Base-by-base conservation (phyloP, 176 grass and related monocot species). In the Chrysopogon serrulatus region DNA sequence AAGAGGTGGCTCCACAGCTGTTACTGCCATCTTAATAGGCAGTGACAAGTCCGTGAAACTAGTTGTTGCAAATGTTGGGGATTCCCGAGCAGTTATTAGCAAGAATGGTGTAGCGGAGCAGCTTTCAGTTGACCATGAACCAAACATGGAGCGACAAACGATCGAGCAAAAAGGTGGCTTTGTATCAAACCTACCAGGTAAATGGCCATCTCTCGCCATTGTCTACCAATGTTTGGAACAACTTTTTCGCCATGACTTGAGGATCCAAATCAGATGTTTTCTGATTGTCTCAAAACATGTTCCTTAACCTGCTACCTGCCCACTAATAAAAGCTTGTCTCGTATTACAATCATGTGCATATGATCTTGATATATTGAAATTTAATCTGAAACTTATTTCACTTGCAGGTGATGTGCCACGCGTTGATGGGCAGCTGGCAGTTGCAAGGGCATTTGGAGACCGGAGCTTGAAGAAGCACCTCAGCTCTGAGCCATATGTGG, bases 381-480 rank as follows among this genome's bases (percentile, higher is more conserved):
- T 45, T 70, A 71, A 53, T 57, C 32, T 37, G 48, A 35, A 74
- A 81, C 32, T 64, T 86, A n/a, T 51, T 64, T 76, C 34, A 36
- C 36, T 71, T 93, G 80, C 77, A 99, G 96, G 96, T 68, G 96
- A 99, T 65, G 96, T 99, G 5, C 91, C 96, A 74, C 93, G 96
- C 28, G 96, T 96, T 65, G 93, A 99, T 79, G 96, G 96, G 40
- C 96, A 99, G 69, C 88, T 99, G 33, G 96, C 96, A 4, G 96
- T 99, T 86, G 93, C 96, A 76, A 92, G 96, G 60, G 93, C 96
- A 66, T 99, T 99, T 64, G 96, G 96, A 39, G 96, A 99, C 67
- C 49, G 90, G 59, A 96, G 96, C 86, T 87, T 99, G 84, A 99
- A 99, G 74, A 88, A 78, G 43, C 96, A 99, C 71, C 93, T 99